Evolutionary conservation across 1,139 yeast genomes (phyloP).

Genomic region (Wickerhamiella pararugosa): DNA sequence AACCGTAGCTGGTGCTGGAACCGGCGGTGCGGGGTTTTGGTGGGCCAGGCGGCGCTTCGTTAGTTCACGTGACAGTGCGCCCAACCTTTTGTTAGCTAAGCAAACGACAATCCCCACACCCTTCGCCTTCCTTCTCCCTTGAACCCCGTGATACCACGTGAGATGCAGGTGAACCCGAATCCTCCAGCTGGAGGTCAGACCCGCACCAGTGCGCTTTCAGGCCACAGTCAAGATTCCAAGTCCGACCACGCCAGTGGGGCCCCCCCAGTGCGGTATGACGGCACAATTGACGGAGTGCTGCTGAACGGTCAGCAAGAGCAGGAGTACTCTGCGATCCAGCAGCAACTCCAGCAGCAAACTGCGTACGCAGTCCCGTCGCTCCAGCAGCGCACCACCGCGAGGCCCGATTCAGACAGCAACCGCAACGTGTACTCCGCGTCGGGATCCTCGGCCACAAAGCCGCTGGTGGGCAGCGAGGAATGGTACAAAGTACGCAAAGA

Average conservation of each 20-base stretch:
- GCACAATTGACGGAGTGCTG: constrained; percentile 2
- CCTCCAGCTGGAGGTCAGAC: constrained; percentile 3
- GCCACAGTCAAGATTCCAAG: background rate
- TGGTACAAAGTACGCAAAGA: constrained; percentile 79
- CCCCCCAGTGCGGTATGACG: background rate
- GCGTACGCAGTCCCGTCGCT: background rate
- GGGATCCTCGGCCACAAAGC: constrained; percentile 17
- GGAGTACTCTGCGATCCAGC: constrained; percentile 7
- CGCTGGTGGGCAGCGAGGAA: constrained; percentile 52
- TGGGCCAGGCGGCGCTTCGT: no score
- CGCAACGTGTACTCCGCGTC: constrained; percentile 1
- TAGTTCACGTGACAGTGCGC: constrained; percentile 8
- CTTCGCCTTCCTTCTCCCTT: background rate
- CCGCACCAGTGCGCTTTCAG: no score
- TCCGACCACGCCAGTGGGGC: background rate
- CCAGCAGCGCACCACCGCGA: background rate
- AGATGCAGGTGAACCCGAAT: constrained; percentile 10
- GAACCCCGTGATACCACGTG: constrained; percentile 10
- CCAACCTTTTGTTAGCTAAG: constrained; percentile 15
- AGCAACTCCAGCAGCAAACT: background rate
- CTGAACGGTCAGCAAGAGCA: constrained; percentile 2
- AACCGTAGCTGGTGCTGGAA: no score
- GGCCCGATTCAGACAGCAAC: background rate
- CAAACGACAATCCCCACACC: background rate
- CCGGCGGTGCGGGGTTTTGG: no score